Conservation (phyloP, 805 yeast genomes). For the Teunomyces cretensis region DNA sequence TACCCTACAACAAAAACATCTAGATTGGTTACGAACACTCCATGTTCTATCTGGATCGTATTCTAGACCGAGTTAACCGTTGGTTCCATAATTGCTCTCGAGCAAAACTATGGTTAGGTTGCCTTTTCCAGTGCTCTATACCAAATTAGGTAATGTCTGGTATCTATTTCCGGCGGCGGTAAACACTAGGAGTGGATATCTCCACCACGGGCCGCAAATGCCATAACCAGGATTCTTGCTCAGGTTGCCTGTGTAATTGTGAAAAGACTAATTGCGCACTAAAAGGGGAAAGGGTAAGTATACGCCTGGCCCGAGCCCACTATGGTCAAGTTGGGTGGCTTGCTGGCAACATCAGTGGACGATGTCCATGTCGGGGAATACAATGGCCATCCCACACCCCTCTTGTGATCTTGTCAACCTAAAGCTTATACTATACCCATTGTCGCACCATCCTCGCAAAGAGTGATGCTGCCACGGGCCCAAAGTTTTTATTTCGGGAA, state of each 20-base stretch:
- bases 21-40: background rate
- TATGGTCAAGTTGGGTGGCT: too few relatives aligned
- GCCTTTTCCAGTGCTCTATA: background rate
- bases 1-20: too few relatives aligned
- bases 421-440: background rate
- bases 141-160: background rate
- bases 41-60: background rate
- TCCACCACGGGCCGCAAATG: background rate
- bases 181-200: slow-evolving; percentile 1
- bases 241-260: too few relatives aligned
- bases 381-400: background rate
- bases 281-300: background rate
- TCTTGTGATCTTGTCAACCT: background rate
- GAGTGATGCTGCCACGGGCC: slow-evolving; percentile 2
- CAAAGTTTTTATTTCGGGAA: background rate
- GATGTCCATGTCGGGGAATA: too few relatives aligned
- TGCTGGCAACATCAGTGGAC: too few relatives aligned
- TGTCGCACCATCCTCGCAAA: background rate
- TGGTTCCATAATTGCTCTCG: background rate
- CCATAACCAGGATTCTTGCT: too few relatives aligned
- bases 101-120: background rate
- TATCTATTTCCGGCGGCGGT: background rate
- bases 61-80: slow-evolving; percentile 1
- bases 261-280: background rate
- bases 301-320: too few relatives aligned